Conservation (phyloP, 2,329 filamentous ascomycete genomes). For the Arachnomyces sp. region DNA sequence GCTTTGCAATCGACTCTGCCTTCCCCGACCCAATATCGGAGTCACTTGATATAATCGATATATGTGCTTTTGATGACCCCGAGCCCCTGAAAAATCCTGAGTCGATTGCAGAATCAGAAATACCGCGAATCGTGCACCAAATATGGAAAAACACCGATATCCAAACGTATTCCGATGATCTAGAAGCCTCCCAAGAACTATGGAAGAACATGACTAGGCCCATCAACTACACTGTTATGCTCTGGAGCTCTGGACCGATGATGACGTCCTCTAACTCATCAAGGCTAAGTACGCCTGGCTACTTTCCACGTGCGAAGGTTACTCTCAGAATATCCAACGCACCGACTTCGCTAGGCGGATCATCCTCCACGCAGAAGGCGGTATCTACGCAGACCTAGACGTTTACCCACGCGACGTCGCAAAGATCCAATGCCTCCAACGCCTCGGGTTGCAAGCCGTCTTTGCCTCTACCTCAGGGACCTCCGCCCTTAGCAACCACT, state of each 20-base stretch:
- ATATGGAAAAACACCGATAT: constrained; percentile 12
- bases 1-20: too few relatives aligned
- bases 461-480: constrained; percentile 13
- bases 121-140: constrained; percentile 14
- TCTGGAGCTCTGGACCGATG: constrained; percentile 16
- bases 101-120: too few relatives aligned
- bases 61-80: too few relatives aligned
- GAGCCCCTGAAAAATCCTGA: too few relatives aligned
- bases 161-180: constrained; percentile 7
- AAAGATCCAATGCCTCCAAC: constrained; percentile 12
- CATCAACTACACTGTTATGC: constrained; percentile 13
- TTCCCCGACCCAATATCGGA: too few relatives aligned
- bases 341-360: constrained; percentile 15
- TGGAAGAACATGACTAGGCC: constrained; percentile 8
- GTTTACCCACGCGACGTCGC: constrained; percentile 10
- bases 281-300: constrained; percentile 13
- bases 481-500: constrained; percentile 15
- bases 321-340: constrained; percentile 15
- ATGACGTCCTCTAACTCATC: constrained; percentile 12
- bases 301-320: constrained; percentile 12
- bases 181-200: constrained; percentile 3
- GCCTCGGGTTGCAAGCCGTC: constrained; percentile 10
- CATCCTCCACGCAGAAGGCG: constrained; percentile 14
- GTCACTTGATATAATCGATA: too few relatives aligned
- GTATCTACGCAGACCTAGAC: constrained; percentile 15